These are phyloP conservation scores for Xerophyta viscosa DNA, from an alignment of 106 monocot species.

Conservation along the genomic window DNA sequence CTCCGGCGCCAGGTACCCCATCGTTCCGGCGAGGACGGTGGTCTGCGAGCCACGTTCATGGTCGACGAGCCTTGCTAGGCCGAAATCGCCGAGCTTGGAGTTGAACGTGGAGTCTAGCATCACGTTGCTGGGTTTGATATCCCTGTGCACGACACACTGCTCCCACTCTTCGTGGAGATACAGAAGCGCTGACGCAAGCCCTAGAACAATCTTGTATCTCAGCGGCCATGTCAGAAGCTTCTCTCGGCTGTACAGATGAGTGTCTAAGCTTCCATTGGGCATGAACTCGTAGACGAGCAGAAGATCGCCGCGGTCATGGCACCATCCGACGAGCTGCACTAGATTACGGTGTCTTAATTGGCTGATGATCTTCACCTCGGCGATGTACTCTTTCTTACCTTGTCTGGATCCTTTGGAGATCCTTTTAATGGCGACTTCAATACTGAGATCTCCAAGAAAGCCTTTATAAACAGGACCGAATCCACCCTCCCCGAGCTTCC, in stretches of 20 bases:
- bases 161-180: constrained; percentile 61
- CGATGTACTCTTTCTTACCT: constrained; percentile 51
- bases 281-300: constrained; percentile 59
- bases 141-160: constrained; percentile 45
- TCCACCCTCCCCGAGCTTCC: constrained; percentile 59
- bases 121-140: constrained; percentile 16
- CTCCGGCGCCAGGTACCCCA: constrained; percentile 34
- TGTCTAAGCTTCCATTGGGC: constrained; percentile 59
- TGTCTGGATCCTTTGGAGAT: constrained; percentile 39
- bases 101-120: constrained; percentile 32
- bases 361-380: constrained; percentile 60
- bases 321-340: constrained; percentile 54
- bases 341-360: constrained; percentile 43
- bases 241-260: constrained; percentile 16
- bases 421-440: constrained; percentile 49
- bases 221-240: constrained; percentile 25
- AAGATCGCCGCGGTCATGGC: constrained; percentile 35
- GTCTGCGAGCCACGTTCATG: constrained; percentile 20
- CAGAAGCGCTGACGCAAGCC: constrained; percentile 41
- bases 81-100: constrained; percentile 36
- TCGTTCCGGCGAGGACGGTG: constrained; percentile 30
- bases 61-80: constrained; percentile 32
- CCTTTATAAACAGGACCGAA: constrained; percentile 54
- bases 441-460: constrained; percentile 5
- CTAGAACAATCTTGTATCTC: constrained; percentile 27